Conservation (phyloP, 805 yeast genomes). For the Wickerhamomyces rabaulensis region DNA sequence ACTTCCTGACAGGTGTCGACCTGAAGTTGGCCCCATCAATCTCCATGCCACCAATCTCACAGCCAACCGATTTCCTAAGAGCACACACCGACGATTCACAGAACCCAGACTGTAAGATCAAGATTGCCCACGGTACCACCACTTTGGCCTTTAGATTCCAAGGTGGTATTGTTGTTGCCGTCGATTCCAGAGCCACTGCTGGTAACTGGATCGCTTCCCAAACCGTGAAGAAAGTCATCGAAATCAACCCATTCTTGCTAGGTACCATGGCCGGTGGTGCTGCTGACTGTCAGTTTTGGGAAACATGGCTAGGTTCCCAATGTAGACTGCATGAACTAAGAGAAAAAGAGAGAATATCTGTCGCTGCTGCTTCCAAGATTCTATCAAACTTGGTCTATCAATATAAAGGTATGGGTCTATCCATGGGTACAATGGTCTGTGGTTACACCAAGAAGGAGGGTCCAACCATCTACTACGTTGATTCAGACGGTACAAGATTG, state of each 20-base stretch:
- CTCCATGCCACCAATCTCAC: conserved; percentile 74
- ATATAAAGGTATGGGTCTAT: conserved; percentile 96
- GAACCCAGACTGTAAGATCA: conserved; percentile 91
- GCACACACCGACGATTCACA: conserved; percentile 97
- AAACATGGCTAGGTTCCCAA: conserved; percentile 96
- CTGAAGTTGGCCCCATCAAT: conserved; percentile 50
- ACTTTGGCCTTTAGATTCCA: conserved; percentile 94
- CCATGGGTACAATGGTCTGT: conserved; percentile 99
- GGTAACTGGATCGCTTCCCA: conserved; percentile 98
- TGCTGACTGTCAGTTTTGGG: conserved; percentile 99
- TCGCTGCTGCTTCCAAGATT: conserved; percentile 95
- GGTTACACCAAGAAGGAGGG: conserved; percentile 95
- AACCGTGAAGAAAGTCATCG: conserved; percentile 95
- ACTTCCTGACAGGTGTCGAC: conserved; percentile 29
- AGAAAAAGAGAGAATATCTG: conserved; percentile 91
- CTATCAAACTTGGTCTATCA: conserved; percentile 83
- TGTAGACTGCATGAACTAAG: conserved; percentile 92
- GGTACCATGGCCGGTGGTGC: conserved; percentile 99
- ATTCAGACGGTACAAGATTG: conserved; percentile 93
- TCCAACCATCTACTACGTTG: conserved; percentile 93
- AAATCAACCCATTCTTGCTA: conserved; percentile 88
- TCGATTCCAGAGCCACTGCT: conserved; percentile 96
- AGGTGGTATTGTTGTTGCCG: conserved; percentile 95
- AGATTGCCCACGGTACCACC: conserved; percentile 98
- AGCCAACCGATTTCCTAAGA: conserved; percentile 87